Evolutionary conservation across 176 grass and related monocot genomes (phyloP), one percentile per base, ranked within the genome.

Genomic region (Eleusine coracana): DNA sequence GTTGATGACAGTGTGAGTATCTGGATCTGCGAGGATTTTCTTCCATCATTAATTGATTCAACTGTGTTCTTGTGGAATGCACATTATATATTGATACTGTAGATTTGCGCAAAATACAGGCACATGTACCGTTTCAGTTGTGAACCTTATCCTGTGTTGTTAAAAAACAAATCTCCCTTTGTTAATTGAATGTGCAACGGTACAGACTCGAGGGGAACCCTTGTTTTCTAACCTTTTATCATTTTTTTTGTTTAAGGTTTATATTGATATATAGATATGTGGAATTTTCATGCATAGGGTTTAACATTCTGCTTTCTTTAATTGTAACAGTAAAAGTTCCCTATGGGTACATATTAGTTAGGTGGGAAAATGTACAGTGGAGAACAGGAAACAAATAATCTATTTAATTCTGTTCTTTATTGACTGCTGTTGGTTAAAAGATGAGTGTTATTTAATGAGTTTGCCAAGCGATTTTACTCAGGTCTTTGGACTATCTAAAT

Each of bases 1-100:
- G 84, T 81, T 63, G 80, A 74, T 72, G 84, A 68, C 85, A 51
- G 83, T 39, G 78, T 86, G 58, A 84, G 84, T 88, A 55, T 55
- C 29, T 14, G 3, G 56, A 70, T 78, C 73, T 41, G 23, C 37
- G 11, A 68, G 71, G 18, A 21, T 76, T 68, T 48, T 48, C 21
- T 40, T 48, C 17, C 39, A 3, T 75, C 79, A 27, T 72, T 20
- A 51, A 0, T 74, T 29, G 11, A 80, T 59, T 18, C 65, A 41
- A 23, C 39, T 66, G 44, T 71, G 14, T 38, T 84, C 4, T 17
- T 81, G 66, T n/a, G 5, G 20, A 69, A 18, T 39, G 15, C 46
- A 72, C 39, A 66, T 58, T 0, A 10, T 39, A 21, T 18, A 12
- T 60, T 67, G 8, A 31, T 48, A 67, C 72, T 68, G 18, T 77